Base-by-base conservation (phyloP, 257 asterid species). In the Rhazya stricta region DNA sequence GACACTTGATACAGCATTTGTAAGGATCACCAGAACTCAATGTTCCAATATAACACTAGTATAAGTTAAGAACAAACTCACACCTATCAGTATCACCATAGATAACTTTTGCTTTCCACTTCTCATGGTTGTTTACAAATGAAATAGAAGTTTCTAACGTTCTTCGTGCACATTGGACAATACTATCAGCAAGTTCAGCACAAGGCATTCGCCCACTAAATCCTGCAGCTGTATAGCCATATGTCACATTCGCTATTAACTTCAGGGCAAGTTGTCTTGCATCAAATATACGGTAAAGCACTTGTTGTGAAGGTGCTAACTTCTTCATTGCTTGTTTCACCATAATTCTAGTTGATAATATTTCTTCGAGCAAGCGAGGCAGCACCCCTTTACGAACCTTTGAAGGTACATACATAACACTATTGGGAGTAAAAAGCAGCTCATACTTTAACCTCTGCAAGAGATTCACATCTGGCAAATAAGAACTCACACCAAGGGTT, bases 201-300 rank as follows among this genome's bases (percentile, higher is more conserved):
- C 98, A 94, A 67, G 98, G 98, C 98, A 94, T 94, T 72, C 98
- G 97, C 54, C 98, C 98, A 80, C 98, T 94, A 87, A 94, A 94
- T 79, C 98, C 98, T 62, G 98, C 98, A 78, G 98, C 98, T 69
- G 98, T 90, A 81, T 94, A 94, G 48, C 98, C 98, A 78, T 94
- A 94, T 37, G 98, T 94, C 77, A 94, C 98, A 78, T 94, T 94
- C 77, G 98, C 91, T 81, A 94, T 94, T 73, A 94, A 90, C 92
- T 94, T 94, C 88, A 94, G 87, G 67, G 99, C 99, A 82, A 94
- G 95, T 78, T 94, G 99, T 63, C 99, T 91, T 30, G 97, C 96
- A 86, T 94, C 88, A 77, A 84, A 83, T 86, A 94, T 88, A 87
- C 97, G 89, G 77, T 79, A 92, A 82, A 87, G 97, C 82, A 92